These are phyloP conservation scores for Penicillium desertorum DNA, from an alignment of 495 filamentous ascomycete species.

Conservation along the genomic window DNA sequence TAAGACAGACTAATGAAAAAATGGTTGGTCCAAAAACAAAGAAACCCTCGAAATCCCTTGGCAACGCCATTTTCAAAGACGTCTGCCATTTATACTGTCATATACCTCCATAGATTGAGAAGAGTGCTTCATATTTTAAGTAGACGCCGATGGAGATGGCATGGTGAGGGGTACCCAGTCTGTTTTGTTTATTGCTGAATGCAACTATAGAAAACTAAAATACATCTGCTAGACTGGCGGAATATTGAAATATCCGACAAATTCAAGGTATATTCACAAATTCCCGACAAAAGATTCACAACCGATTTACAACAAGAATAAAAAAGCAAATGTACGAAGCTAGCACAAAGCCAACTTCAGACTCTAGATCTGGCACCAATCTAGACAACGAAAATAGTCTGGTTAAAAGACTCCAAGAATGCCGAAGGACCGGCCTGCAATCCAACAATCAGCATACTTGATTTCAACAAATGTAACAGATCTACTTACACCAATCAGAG, in stretches of 20 bases:
- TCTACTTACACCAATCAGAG: conserved; percentile 40
- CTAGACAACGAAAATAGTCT: conserved; percentile 13
- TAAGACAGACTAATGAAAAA: not conserved
- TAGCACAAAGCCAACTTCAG: not conserved
- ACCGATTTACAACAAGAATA: not conserved
- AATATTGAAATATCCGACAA: not conserved
- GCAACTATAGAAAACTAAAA: not conserved
- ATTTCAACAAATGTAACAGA: not conserved
- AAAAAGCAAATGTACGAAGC: conserved; percentile 2
- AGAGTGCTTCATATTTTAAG: not conserved
- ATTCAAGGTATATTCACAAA: not conserved
- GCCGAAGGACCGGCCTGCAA: conserved; percentile 22
- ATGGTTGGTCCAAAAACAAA: not conserved
- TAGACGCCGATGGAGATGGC: no score
- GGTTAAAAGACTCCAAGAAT: conserved; percentile 23
- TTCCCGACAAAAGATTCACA: not conserved
- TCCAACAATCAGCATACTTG: not conserved
- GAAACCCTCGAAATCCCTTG: not conserved
- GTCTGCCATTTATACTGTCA: no score
- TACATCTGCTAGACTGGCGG: not conserved
- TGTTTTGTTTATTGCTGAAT: no score
- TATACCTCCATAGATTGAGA: not conserved
- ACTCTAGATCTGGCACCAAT: not conserved
- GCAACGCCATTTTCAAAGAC: no score
- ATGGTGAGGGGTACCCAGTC: no score